Base-by-base conservation (phyloP, 2,329 filamentous ascomycete species). In the Arthrobotrys iridis region DNA sequence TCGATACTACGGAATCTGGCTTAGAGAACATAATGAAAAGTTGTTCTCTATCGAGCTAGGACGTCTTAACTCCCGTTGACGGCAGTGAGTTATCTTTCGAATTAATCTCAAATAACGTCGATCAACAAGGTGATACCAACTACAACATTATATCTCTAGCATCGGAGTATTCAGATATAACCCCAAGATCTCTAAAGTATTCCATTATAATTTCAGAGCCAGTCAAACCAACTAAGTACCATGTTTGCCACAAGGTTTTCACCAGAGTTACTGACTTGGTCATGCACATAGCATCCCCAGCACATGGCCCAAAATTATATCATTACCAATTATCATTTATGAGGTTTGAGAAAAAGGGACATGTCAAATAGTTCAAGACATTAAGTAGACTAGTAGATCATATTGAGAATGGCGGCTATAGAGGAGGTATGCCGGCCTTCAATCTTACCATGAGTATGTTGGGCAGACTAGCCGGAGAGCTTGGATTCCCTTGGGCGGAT, bases 331-430 rank as follows among this genome's bases (percentile, higher is more conserved):
- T 64, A 24, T 18, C 59, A 20, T 64, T 64, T 18, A 18, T 64
- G 2, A 43, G 13, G 0, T 4, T 15, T 10, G 4, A 24, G 7
- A 1, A 10, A 7, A 15, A n/a, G 20, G 59, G 43, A 6, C 26
- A 50, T 18, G 30, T 50, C 5, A 52, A 22, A 20, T 24, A 13
- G 11, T 65, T 65, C 35, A 65, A 65, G n/a, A 43, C 33, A 33
- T 28, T 65, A 10, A 57, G 62, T 24, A 33, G 62, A n/a, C 41
- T 65, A 35, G 26, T 35, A 7, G 5, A 5, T 7, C 62, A 65
- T 57, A 2, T 65, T 7, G 62, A 65, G 43, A 30, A 15, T n/a
- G 62, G 62, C 18, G 20, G 5, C 5, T 65, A 46, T 55, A 65
- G 46, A 46, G 62, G 62, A 30, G 62, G 62, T 6, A 45, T 35